Base-by-base conservation (phyloP, 768 basidiomycete species). In the Lentinula raphanica region DNA sequence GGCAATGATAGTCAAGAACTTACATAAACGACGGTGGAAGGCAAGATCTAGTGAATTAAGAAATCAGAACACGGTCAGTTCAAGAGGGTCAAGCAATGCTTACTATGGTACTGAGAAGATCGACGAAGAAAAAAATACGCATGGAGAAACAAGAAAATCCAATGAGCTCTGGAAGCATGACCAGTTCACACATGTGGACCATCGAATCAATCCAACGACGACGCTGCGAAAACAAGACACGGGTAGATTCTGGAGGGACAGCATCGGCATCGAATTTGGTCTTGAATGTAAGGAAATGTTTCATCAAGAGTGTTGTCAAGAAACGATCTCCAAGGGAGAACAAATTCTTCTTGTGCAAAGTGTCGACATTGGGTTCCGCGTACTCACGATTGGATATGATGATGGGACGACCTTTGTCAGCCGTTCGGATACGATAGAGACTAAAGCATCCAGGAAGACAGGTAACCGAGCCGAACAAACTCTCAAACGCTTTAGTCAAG, bases 141-240 rank as follows among this genome's bases (percentile, higher is more conserved):
- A 98, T 96, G 27, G 92, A 95, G 80, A 98, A 97, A 72, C 92
- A 94, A 65, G 94, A 98, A 75, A 97, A 95, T 0, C 94, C 94
- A 67, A 94, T 92, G 51, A 97, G 69, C 67, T 96, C 92, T 1
- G 91, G 89, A 38, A 97, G 72, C 56, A 94, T 75, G 5, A 92
- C 87, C 61, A 97, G 74, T 74, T 97, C 94, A 69, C 90, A 86
- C 51, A 97, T 97, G 68, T 98, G 94, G 6, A 98, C 85, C 0
- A 94, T 97, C 44, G 94, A 96, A 73, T 97, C 97, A 72, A 97
- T 98, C 94, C 94, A 98, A 48, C 94, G 85, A 72, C 94, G 87
- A 66, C 94, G 82, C 70, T 96, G 94, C 1, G 93, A 95, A 61
- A 98, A 88, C 65, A 98, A 68, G 11, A 98, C 82, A 5, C 85